A percentile compares a stretch with the other conserved stretches of the same genome.
Conservation (phyloP, 768 basidiomycete genomes). For the Fomitopsis serialis region DNA sequence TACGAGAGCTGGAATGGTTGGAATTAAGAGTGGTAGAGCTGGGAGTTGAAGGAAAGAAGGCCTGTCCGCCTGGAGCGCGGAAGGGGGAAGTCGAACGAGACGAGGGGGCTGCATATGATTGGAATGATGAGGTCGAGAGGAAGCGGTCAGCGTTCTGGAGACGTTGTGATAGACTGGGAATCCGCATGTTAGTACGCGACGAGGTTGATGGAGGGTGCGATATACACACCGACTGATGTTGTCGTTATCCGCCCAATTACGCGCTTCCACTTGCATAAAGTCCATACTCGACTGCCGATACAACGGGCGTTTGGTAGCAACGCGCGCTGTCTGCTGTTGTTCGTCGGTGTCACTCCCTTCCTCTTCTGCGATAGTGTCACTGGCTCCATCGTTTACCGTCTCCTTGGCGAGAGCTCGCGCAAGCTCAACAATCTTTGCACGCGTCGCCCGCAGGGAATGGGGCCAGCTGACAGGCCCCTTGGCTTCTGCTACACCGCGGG, state of each 20-base stretch:
- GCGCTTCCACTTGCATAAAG: conserved; percentile 54
- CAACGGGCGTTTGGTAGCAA: conserved; percentile 49
- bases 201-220: conserved; percentile 2
- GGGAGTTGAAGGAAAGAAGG: conserved; percentile 49
- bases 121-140: conserved; percentile 42
- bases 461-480: conserved; percentile 80
- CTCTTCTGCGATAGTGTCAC: conserved; percentile 41
- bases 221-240: conserved; percentile 57
- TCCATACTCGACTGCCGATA: conserved; percentile 88
- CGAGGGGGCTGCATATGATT: conserved; percentile 49
- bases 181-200: conserved; percentile 14
- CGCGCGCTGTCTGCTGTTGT: conserved; percentile 43
- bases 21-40: conserved; percentile 62
- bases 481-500: conserved; percentile 67
- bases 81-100: conserved; percentile 32
- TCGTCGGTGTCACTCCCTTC: conserved; percentile 39
- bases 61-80: conserved; percentile 32
- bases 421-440: conserved; percentile 76
- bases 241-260: conserved; percentile 43
- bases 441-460: conserved; percentile 76
- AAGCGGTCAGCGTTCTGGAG: conserved; percentile 60
- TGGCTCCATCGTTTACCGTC: conserved; percentile 25
- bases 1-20: conserved; percentile 23
- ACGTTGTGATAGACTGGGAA: conserved; percentile 54
- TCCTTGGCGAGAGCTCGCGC: conserved; percentile 64